Conservation (phyloP, 2,329 filamentous ascomycete species). For the Botrytis galanthina region DNA sequence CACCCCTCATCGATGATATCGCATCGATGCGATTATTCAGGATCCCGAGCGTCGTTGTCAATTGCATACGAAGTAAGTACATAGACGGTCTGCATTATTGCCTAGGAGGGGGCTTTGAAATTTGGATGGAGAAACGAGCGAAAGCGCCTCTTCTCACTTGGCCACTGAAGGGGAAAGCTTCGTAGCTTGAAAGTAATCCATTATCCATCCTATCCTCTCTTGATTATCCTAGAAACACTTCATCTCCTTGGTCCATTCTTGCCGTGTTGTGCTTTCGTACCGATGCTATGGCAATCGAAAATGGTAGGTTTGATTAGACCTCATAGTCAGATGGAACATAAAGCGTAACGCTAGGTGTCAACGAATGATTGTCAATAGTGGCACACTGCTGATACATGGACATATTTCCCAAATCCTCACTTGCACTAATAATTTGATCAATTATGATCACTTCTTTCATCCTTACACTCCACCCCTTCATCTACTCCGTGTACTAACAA, state of each 20-base stretch:
- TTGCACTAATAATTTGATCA: background rate
- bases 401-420: background rate
- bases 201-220: background rate
- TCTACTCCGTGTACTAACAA: background rate
- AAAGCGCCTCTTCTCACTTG: background rate
- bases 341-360: conserved; percentile 2
- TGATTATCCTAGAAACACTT: conserved; percentile 4
- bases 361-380: conserved; percentile 1
- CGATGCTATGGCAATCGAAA: conserved; percentile 2
- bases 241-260: conserved; percentile 14
- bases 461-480: background rate
- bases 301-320: conserved; percentile 6
- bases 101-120: background rate
- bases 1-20: conserved; percentile 8
- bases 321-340: conserved; percentile 10
- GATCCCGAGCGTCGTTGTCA: conserved; percentile 3
- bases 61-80: conserved; percentile 1
- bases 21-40: background rate
- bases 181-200: background rate
- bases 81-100: background rate
- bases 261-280: conserved; percentile 14
- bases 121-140: background rate
- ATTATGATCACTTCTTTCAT: conserved; percentile 4
- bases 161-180: background rate
- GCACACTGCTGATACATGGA: conserved; percentile 13